These are phyloP conservation scores for Calonectria multiphialidica DNA, from an alignment of 2,329 filamentous ascomycete species.

Conservation along the genomic window DNA sequence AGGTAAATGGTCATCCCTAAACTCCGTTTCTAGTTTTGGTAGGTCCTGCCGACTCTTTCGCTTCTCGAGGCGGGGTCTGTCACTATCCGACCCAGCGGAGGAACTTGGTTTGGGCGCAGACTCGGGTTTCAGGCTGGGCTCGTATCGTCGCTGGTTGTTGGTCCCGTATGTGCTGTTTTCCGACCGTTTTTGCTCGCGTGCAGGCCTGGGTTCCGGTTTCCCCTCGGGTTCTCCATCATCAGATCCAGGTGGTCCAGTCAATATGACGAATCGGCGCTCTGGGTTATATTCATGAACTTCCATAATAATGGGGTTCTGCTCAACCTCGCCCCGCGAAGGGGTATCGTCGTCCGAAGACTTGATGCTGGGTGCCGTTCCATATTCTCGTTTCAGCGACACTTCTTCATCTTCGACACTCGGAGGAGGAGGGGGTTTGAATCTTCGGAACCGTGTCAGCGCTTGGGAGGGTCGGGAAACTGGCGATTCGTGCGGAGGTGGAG, in stretches of 20 bases:
- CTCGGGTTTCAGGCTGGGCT: neutral
- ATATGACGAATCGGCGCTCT: conserved; percentile 75
- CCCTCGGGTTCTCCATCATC: conserved; percentile 44
- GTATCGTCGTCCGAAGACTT: conserved; percentile 63
- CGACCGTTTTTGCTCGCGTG: conserved; percentile 20
- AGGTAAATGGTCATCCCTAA: conserved; percentile 41
- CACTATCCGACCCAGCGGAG: conserved; percentile 31
- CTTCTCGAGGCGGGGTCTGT: conserved; percentile 41
- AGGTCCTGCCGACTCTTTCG: conserved; percentile 54
- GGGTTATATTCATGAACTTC: conserved; percentile 71
- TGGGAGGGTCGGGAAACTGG: conserved; percentile 32
- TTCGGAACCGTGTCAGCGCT: conserved; percentile 33
- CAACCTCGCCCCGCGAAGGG: conserved; percentile 71
- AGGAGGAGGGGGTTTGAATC: conserved; percentile 69
- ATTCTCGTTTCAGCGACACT: conserved; percentile 72
- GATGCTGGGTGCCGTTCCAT: conserved; percentile 50
- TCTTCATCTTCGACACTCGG: conserved; percentile 79
- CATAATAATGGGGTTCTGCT: conserved; percentile 76
- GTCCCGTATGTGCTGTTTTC: conserved; percentile 20
- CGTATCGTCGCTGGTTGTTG: conserved; percentile 12
- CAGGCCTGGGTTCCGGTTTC: conserved; percentile 29
- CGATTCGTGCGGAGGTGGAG: conserved; percentile 35
- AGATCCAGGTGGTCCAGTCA: conserved; percentile 52
- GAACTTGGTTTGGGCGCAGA: conserved; percentile 15
- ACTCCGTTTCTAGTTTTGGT: conserved; percentile 59